Evolutionary conservation across 441 rosid species (phyloP), one percentile per base, ranked within the genome.

Genomic region (Syzygium malaccense): DNA sequence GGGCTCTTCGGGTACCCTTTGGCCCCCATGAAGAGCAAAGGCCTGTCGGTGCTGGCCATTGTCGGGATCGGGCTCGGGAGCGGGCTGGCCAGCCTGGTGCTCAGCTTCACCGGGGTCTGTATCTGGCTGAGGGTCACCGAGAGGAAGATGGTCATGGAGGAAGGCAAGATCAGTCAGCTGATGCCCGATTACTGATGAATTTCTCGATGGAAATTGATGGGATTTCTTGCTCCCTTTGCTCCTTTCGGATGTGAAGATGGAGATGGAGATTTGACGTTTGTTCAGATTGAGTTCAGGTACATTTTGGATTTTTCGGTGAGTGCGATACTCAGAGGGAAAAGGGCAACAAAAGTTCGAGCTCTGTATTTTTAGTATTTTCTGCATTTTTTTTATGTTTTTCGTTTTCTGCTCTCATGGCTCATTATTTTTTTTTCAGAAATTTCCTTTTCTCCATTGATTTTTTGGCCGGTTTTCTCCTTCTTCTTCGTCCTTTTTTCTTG

Each of bases 21-120:
- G 54, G 92, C 96, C 37, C 97, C 94, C n/a, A 90, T 92, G 94
- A 94, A 87, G 92, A 92, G 89, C 55, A 95, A 93, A 89, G 97
- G 99, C 2, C 88, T 98, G 84, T 93, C 99, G 2, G 92, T 98
- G 56, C 84, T 96, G 91, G 96, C 99, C 87, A 96, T 98, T 90
- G 99, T 98, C 8, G 99, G 99, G 91, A 96, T 98, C 86, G 99
- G 99, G 12, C 91, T 98, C 20, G 99, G 99, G 55, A 98, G 99
- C 89, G 99, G 99, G 85, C 89, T 98, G 48, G 98, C 96, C 4
- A 96, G 99, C 92, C 94, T 98, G 93, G 92, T 96, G 79, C 93
- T 98, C 55, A 98, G 99, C 84, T 96, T 98, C 56, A 94, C 99
- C 7, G 98, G 96, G 23, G 99, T 98, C 66, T 98, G 99, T 88